phyloP scores from a whole-genome alignment of 495 filamentous ascomycete genomes.

The Penicillium arizonense region DNA sequence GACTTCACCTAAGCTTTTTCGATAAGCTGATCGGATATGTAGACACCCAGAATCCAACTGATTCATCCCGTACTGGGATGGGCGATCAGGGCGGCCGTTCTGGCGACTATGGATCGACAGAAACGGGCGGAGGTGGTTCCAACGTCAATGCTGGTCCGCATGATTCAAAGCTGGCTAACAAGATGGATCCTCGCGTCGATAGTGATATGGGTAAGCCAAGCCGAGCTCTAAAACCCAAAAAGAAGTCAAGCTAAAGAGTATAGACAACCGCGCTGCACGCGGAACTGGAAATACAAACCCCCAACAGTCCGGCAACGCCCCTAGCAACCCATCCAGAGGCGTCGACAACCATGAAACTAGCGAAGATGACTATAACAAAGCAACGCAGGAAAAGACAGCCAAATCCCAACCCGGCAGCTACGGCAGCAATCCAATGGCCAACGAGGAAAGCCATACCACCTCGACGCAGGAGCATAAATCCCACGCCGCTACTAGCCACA shows the following conservation, averaged over 20 bases:
- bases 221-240: not conserved
- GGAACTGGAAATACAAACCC: not conserved
- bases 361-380: conserved; percentile 5
- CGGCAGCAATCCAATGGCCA: not conserved
- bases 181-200: conserved; percentile 51
- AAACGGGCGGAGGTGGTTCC: not conserved
- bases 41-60: not conserved
- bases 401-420: not conserved
- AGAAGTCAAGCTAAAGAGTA: not conserved
- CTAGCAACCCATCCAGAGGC: not conserved
- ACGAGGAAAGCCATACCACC: conserved; percentile 4
- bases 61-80: not conserved
- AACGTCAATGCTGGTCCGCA: conserved; percentile 30
- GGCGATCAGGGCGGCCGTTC: no score
- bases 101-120: not conserved
- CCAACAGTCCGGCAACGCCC: not conserved
- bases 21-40: not conserved
- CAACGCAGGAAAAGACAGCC: conserved; percentile 1
- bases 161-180: conserved; percentile 40
- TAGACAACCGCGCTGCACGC: conserved; percentile 4
- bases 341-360: conserved; percentile 1
- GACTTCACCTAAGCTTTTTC: not conserved
- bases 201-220: conserved; percentile 30
- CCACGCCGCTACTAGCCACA: conserved; percentile 8
- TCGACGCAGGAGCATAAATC: conserved; percentile 17